phyloP scores from a whole-genome alignment of 1,284 basidiomycete species.

The Trichosporon coremiiforme region DNA sequence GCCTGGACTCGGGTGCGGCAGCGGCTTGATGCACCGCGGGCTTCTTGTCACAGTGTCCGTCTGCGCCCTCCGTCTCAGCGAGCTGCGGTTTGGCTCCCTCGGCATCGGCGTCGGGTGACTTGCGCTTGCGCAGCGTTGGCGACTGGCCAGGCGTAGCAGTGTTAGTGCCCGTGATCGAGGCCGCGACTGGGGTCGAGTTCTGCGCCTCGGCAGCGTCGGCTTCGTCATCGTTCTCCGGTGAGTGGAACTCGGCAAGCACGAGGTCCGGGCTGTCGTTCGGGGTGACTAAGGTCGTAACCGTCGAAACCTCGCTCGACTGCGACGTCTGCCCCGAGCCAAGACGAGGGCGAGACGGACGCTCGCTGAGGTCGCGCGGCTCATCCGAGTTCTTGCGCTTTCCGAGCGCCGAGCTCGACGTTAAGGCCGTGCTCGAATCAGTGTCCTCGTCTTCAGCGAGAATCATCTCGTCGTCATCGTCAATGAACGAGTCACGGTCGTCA shows the following conservation, averaged over 20 bases:
- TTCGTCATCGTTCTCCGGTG: slow-evolving; percentile 20
- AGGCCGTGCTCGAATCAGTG: slow-evolving; percentile 9
- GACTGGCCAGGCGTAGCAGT: slow-evolving; percentile 19
- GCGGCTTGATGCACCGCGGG: not conserved
- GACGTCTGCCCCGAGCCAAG: slow-evolving; percentile 27
- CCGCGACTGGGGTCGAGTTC: slow-evolving; percentile 20
- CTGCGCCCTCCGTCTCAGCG: not conserved
- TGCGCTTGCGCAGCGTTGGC: slow-evolving; percentile 29
- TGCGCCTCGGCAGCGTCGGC: not conserved
- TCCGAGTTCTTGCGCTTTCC: slow-evolving; percentile 26
- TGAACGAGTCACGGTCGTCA: slow-evolving; percentile 16
- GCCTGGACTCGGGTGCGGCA: not conserved
- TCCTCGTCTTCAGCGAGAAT: not conserved
- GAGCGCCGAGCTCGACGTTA: not conserved
- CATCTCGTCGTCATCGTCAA: slow-evolving; percentile 22
- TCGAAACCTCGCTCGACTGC: slow-evolving; percentile 24
- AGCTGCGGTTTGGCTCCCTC: not conserved
- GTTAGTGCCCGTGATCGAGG: not conserved
- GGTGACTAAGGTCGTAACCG: slow-evolving; percentile 24
- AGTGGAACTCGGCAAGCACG: slow-evolving; percentile 25
- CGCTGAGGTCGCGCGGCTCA: slow-evolving; percentile 16
- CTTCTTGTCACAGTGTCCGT: slow-evolving; percentile 12
- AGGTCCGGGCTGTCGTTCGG: slow-evolving; percentile 30
- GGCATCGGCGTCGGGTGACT: slow-evolving; percentile 26
- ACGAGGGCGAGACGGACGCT: slow-evolving; percentile 22